Evolutionary conservation across 2,329 filamentous ascomycete genomes (phyloP).

Genomic region (Coniochaeta sp.): DNA sequence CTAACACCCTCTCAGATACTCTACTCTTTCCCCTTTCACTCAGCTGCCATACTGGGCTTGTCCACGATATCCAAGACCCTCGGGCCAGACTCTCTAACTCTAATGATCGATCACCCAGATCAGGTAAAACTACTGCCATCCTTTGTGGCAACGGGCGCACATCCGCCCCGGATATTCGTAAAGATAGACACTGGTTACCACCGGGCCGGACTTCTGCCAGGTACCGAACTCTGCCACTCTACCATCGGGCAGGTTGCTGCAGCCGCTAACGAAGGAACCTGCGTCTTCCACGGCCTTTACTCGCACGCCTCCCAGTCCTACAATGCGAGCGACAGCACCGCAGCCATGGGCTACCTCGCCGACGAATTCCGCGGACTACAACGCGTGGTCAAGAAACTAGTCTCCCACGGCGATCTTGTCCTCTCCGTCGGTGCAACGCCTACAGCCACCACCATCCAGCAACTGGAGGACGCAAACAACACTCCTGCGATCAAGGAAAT

Average conservation of each 20-base stretch:
- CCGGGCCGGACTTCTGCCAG: constrained; percentile 58
- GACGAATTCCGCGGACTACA: constrained; percentile 51
- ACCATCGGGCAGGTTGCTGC: constrained; percentile 38
- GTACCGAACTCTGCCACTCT: constrained; percentile 33
- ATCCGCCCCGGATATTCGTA: constrained; percentile 51
- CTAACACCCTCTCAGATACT: constrained; percentile 39
- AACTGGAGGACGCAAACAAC: constrained; percentile 20
- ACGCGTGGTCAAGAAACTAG: constrained; percentile 32
- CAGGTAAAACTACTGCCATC: constrained; percentile 46
- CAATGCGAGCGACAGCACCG: constrained; percentile 40
- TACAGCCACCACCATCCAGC: constrained; percentile 59
- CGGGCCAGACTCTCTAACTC: constrained; percentile 46
- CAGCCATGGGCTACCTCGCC: constrained; percentile 50
- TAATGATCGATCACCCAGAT: constrained; percentile 62
- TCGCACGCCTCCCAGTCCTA: constrained; percentile 70
- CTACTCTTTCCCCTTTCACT: constrained; percentile 63
- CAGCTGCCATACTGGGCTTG: constrained; percentile 53
- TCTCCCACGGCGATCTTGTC: constrained; percentile 24
- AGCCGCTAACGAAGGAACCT: constrained; percentile 27
- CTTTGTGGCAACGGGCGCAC: constrained; percentile 32
- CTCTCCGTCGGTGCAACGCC: constrained; percentile 73
- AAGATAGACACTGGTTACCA: constrained; percentile 70
- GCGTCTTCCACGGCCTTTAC: constrained; percentile 57
- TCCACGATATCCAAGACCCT: constrained; percentile 46
- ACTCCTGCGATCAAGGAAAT: constrained; percentile 19